A percentile compares a stretch with the other conserved stretches of the same genome.
Evolutionary conservation across 106 monocot genomes (phyloP).

Genomic region (Dioscorea alata): DNA sequence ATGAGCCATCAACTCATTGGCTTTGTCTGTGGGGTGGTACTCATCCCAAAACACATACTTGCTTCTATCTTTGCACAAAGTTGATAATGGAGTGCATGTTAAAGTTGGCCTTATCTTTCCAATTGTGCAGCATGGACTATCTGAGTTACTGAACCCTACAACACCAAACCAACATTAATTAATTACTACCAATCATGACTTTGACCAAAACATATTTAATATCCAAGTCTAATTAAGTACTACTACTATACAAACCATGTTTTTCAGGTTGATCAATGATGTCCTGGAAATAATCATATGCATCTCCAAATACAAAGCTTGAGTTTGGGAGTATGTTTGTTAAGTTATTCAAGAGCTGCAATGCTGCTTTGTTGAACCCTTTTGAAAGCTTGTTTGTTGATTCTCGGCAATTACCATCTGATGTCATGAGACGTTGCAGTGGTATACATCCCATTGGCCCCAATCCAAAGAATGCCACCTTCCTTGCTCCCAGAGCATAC

Average conservation of each 20-base stretch:
- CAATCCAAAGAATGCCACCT: conserved; percentile 74
- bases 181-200: neutral
- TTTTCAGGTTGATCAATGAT: conserved; percentile 52
- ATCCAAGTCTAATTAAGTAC: too few species aligned
- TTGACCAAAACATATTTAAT: too few species aligned
- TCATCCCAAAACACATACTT: conserved; percentile 97
- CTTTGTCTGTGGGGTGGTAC: conserved; percentile 87
- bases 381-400: conserved; percentile 68
- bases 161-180: neutral
- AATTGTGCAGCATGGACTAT: conserved; percentile 67
- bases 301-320: conserved; percentile 63
- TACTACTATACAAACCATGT: conserved; percentile 38
- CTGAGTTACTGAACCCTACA: conserved; percentile 78
- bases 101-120: conserved; percentile 66
- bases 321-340: conserved; percentile 61
- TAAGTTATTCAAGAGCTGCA: conserved; percentile 26
- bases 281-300: conserved; percentile 69
- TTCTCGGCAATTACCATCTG: conserved; percentile 57
- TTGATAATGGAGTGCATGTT: conserved; percentile 82
- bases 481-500: conserved; percentile 50
- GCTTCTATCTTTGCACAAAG: conserved; percentile 79
- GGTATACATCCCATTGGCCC: conserved; percentile 99
- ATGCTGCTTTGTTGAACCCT: conserved; percentile 55
- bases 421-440: conserved; percentile 55
- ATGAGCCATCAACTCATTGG: conserved; percentile 83